Evolutionary conservation across 2,329 filamentous ascomycete genomes (phyloP).

Genomic region (Aspergillus proliferans): DNA sequence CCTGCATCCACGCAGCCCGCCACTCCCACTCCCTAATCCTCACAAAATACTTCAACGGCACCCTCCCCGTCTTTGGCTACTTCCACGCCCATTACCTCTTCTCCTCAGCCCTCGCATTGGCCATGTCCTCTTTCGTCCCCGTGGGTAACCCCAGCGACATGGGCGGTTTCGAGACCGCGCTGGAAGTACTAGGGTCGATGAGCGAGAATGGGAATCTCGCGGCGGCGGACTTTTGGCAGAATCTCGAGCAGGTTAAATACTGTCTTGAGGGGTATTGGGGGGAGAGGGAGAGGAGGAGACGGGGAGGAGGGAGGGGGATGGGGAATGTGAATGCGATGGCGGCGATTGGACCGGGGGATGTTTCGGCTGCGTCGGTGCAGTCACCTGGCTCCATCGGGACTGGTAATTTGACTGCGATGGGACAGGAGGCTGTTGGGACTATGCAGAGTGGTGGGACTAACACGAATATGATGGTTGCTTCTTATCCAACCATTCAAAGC

Average conservation of each 20-base stretch:
- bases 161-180: slow-evolving; percentile 25
- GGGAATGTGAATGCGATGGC: background rate
- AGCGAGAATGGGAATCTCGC: slow-evolving; percentile 32
- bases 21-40: slow-evolving; percentile 33
- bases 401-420: background rate
- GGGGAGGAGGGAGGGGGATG: background rate
- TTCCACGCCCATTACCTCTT: slow-evolving; percentile 38
- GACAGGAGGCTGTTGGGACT: background rate
- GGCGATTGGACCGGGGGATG: slow-evolving; percentile 1
- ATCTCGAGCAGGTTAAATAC: slow-evolving; percentile 27
- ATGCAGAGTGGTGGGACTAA: no score
- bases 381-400: background rate
- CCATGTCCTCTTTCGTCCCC: slow-evolving; percentile 31
- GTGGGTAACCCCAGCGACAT: slow-evolving; percentile 26
- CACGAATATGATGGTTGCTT: no score
- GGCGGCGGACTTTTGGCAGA: slow-evolving; percentile 29
- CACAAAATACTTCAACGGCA: slow-evolving; percentile 33
- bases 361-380: background rate
- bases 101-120: slow-evolving; percentile 32
- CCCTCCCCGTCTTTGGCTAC: slow-evolving; percentile 34
- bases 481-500: background rate
- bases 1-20: slow-evolving; percentile 34
- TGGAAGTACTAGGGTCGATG: slow-evolving; percentile 28
- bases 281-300: slow-evolving; percentile 1
- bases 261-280: slow-evolving; percentile 22